Percentiles rank a stretch among this genome's conserved stretches.
These are phyloP conservation scores for Sporothrix phasma DNA, from an alignment of 2,329 filamentous ascomycete genomes.

Conservation along the genomic window DNA sequence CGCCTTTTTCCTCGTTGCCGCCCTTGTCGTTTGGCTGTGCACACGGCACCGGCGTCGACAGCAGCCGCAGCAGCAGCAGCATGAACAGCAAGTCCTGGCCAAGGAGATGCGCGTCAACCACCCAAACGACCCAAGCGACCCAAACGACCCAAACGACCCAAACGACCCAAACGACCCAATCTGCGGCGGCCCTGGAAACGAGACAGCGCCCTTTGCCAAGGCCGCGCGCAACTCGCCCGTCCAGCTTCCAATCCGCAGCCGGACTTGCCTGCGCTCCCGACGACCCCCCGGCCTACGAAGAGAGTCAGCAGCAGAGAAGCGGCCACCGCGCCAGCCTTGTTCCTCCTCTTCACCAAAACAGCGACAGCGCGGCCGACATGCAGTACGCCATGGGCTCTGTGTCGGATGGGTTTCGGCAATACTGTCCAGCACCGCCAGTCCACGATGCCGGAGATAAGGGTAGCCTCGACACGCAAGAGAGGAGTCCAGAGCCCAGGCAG, in stretches of 20 bases:
- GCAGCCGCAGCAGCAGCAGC: not conserved
- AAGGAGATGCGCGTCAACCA: not conserved
- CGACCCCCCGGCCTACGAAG: constrained; percentile 14
- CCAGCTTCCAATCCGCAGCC: not conserved
- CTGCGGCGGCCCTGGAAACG: no score
- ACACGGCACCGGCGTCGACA: not conserved
- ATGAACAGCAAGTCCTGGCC: not conserved
- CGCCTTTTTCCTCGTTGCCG: not conserved
- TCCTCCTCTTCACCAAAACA: not conserved
- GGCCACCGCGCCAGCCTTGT: not conserved
- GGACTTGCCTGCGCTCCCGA: not conserved
- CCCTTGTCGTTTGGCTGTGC: constrained; percentile 2
- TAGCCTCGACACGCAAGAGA: not conserved
- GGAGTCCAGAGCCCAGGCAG: not conserved
- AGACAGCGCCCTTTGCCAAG: constrained; percentile 9
- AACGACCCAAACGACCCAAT: not conserved
- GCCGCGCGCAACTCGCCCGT: not conserved
- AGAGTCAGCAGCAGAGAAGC: not conserved
- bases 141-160: not conserved
- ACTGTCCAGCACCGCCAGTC: not conserved
- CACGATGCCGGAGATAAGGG: not conserved
- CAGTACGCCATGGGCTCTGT: not conserved
- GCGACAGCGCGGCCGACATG: not conserved
- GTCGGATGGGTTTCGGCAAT: constrained; percentile 12
- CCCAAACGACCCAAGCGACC: not conserved